Evolutionary conservation across 176 grass and related monocot genomes (phyloP).

Genomic region (Hordeum vulgare): MorexV3_pseudomolecules_assembly NC_058523.1:534909011-534909510

Average conservation of each 20-base stretch:
- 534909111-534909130: slow-evolving; percentile 21
- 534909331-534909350: neutral
- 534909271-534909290: neutral
- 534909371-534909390: neutral
- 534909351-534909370: neutral
- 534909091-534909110: neutral
- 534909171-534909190: slow-evolving; percentile 99
- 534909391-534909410: slow-evolving; percentile 18
- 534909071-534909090: neutral
- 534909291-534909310: neutral
- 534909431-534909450: slow-evolving; percentile 94
- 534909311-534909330: neutral
- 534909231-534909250: neutral
- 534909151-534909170: slow-evolving; percentile 77
- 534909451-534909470: slow-evolving; percentile 91
- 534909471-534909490: slow-evolving; percentile 88
- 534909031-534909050: neutral
- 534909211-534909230: slow-evolving; percentile 69
- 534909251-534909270: neutral
- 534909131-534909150: slow-evolving; percentile 67
- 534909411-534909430: slow-evolving; percentile 6
- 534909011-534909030: neutral
- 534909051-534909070: neutral
- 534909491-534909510: slow-evolving; percentile 95
- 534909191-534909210: slow-evolving; percentile 98